Conservation (phyloP, 305 asterid species). For the Fraxinus dipetala region DNA sequence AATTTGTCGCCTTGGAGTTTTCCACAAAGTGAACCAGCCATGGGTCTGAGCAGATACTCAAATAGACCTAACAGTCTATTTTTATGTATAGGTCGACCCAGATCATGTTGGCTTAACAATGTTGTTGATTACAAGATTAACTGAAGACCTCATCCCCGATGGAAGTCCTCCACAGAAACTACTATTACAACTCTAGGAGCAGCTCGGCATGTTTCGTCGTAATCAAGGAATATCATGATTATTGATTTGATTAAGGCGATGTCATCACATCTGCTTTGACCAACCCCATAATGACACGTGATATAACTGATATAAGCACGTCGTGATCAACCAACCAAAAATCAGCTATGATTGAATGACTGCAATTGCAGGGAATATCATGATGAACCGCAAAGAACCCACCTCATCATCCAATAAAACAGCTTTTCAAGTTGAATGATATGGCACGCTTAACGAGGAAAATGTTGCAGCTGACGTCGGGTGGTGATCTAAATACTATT, state of each 20-base stretch:
- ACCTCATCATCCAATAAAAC: neutral
- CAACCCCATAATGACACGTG: neutral
- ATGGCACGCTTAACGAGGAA: neutral
- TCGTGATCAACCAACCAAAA: neutral
- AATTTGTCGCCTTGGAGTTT: neutral
- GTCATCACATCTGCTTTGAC: neutral
- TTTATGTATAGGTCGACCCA: neutral
- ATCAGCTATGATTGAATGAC: neutral
- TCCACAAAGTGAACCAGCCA: neutral
- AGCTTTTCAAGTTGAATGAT: neutral
- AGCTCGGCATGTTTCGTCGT: neutral
- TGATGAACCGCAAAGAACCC: neutral
- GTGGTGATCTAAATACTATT: neutral
- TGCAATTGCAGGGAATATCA: neutral
- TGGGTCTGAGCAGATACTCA: neutral
- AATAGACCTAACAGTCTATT: neutral
- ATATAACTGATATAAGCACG: neutral
- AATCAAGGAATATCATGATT: neutral
- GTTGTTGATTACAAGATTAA: neutral
- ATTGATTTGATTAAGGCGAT: neutral
- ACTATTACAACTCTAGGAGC: neutral
- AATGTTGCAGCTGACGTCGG: neutral
- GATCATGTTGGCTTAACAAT: neutral
- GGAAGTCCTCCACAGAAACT: neutral
- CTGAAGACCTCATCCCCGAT: neutral